These are phyloP conservation scores for Eucalyptus erythrocorys DNA, from an alignment of 345 rosid genomes.

Conservation along the genomic window DNA sequence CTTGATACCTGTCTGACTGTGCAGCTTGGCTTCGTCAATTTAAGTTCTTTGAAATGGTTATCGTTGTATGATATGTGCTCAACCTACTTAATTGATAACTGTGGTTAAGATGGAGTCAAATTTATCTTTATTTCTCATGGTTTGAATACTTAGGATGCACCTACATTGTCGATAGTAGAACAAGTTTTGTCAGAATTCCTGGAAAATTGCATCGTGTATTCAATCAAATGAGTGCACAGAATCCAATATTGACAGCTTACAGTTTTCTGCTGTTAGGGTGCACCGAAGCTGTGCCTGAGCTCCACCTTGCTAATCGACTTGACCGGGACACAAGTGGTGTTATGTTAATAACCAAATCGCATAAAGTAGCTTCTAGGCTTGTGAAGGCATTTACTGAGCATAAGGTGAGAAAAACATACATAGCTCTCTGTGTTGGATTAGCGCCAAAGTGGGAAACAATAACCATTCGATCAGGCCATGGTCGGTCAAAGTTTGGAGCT, in stretches of 20 bases:
- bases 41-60: background rate
- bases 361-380: constrained; percentile 74
- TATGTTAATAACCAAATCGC: constrained; percentile 75
- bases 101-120: background rate
- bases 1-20: background rate
- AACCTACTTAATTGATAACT: background rate
- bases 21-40: background rate
- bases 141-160: background rate
- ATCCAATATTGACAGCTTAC: background rate
- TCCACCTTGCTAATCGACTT: constrained; percentile 81
- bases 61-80: background rate
- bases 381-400: constrained; percentile 81
- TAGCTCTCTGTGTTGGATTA: constrained; percentile 57
- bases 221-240: background rate
- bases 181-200: background rate
- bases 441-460: constrained; percentile 61
- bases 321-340: constrained; percentile 93
- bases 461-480: constrained; percentile 79
- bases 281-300: constrained; percentile 16
- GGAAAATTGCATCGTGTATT: background rate
- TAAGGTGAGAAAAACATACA: constrained; percentile 57
- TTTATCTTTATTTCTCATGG: background rate
- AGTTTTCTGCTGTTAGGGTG: constrained; percentile 11
- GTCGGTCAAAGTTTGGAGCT: constrained; percentile 82
- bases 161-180: background rate